Evolutionary conservation across 805 yeast species (phyloP).

Genomic region (Metschnikowia santaceciliae): DNA sequence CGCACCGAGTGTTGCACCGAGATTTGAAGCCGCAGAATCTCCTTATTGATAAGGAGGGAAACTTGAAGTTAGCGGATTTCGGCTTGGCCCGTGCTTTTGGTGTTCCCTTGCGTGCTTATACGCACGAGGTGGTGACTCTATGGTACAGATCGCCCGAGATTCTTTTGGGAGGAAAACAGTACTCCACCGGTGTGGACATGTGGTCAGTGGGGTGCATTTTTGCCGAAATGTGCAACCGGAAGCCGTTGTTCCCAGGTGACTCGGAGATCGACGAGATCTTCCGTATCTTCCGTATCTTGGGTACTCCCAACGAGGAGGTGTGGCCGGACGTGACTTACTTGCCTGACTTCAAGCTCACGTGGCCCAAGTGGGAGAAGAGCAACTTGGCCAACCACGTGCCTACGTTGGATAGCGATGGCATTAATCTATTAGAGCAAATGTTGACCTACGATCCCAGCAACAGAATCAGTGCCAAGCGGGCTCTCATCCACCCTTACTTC

Average conservation of each 20-base stretch:
- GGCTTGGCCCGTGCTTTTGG: slow-evolving; percentile 98
- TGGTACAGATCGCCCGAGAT: slow-evolving; percentile 99
- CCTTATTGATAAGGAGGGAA: slow-evolving; percentile 92
- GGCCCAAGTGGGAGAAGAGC: slow-evolving; percentile 85
- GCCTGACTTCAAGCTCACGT: slow-evolving; percentile 90
- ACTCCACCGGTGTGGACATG: slow-evolving; percentile 97
- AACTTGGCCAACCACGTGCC: slow-evolving; percentile 72
- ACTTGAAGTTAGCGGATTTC: slow-evolving; percentile 64
- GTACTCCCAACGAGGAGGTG: slow-evolving; percentile 86
- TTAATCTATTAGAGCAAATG: slow-evolving; percentile 74
- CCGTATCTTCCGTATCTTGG: slow-evolving; percentile 85
- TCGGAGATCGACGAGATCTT: slow-evolving; percentile 97
- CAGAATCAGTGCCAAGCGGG: slow-evolving; percentile 91
- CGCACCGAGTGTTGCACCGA: slow-evolving; percentile 90
- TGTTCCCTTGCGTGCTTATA: slow-evolving; percentile 92
- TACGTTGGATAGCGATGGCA: slow-evolving; percentile 74
- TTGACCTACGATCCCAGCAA: slow-evolving; percentile 90
- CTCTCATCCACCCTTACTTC: slow-evolving; percentile 85
- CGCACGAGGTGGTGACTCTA: slow-evolving; percentile 95
- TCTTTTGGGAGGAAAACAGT: slow-evolving; percentile 91
- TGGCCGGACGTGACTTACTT: slow-evolving; percentile 94
- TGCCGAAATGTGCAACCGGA: slow-evolving; percentile 96
- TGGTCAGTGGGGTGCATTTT: slow-evolving; percentile 98
- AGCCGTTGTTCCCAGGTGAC: slow-evolving; percentile 95
- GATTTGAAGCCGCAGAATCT: slow-evolving; percentile 96